A percentile compares a stretch with the other conserved stretches of the same genome.
These are phyloP conservation scores for Entomortierella chlamydospora DNA, from an alignment of 192 early-diverging fungal species.

Conservation along the genomic window DNA sequence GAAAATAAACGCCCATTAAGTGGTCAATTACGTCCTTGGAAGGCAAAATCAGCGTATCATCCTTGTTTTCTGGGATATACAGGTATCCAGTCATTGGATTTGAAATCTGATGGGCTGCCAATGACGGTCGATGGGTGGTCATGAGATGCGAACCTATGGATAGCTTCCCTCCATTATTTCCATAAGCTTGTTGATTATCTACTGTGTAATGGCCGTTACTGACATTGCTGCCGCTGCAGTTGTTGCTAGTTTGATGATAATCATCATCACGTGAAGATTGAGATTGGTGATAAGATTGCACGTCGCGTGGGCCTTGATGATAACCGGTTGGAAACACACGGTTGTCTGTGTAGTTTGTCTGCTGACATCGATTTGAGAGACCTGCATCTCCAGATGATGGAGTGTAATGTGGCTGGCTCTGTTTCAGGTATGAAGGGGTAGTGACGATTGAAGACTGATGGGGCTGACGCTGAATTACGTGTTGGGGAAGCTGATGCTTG, in stretches of 20 bases:
- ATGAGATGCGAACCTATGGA: neutral
- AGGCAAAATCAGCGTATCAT: constrained; percentile 60
- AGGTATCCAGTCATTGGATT: constrained; percentile 49
- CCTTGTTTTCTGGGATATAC: constrained; percentile 9
- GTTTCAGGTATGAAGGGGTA: neutral
- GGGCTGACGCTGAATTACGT: neutral
- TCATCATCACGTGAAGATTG: constrained; percentile 1
- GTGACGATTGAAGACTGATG: neutral
- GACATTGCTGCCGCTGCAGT: neutral
- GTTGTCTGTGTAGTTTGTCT: neutral
- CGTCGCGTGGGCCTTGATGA: neutral
- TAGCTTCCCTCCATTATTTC: neutral
- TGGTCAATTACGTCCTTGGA: constrained; percentile 67
- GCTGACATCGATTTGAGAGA: neutral
- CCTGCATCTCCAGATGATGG: neutral
- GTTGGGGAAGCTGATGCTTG: constrained; percentile 2
- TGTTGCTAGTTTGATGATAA: neutral
- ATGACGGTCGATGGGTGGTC: constrained; percentile 6
- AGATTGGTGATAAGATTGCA: constrained; percentile 6
- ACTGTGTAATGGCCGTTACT: neutral
- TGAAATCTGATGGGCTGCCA: constrained; percentile 4
- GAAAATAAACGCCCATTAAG: constrained; percentile 74
- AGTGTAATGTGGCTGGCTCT: neutral
- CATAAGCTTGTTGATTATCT: neutral
- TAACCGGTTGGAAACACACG: neutral